Evolutionary conservation across 139 green algal genomes (phyloP).

Genomic region (Medakamo hakoo): DNA sequence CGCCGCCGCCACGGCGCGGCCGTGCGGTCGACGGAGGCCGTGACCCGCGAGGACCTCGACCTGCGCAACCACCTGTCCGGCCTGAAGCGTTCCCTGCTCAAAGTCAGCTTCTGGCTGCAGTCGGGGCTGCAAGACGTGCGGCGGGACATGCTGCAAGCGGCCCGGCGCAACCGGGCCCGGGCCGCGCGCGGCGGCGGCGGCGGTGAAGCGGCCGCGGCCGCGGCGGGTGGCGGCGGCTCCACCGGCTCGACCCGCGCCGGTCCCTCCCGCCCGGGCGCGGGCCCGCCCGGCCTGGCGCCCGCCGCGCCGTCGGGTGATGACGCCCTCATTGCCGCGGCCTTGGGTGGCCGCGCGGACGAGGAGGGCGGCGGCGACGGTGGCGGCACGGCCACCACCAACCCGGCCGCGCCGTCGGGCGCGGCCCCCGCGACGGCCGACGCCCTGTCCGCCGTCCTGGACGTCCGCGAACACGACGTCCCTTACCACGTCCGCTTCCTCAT

Average conservation of each 20-base stretch:
- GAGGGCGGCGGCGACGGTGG: no score
- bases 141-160: not conserved
- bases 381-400: not conserved
- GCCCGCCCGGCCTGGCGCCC: no score
- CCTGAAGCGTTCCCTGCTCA: constrained; percentile 64
- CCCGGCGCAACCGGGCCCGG: no score
- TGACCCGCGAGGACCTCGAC: constrained; percentile 82
- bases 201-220: not conserved
- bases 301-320: no score
- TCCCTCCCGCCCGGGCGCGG: no score
- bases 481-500: constrained; percentile 92
- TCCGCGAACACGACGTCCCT: constrained; percentile 92
- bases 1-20: constrained; percentile 48
- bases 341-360: no score
- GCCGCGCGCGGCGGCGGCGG: no score
- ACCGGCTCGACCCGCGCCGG: no score
- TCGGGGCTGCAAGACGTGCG: constrained; percentile 38
- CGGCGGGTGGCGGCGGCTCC: not conserved
- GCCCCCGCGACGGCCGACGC: constrained; percentile 34
- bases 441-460: constrained; percentile 57
- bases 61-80: constrained; percentile 93
- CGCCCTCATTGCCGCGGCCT: no score
- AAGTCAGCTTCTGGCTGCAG: constrained; percentile 66
- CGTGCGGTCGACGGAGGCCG: constrained; percentile 50
- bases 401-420: no score